phyloP scores from a whole-genome alignment of 2,329 filamentous ascomycete species.

The Fulvia fulva region DNA sequence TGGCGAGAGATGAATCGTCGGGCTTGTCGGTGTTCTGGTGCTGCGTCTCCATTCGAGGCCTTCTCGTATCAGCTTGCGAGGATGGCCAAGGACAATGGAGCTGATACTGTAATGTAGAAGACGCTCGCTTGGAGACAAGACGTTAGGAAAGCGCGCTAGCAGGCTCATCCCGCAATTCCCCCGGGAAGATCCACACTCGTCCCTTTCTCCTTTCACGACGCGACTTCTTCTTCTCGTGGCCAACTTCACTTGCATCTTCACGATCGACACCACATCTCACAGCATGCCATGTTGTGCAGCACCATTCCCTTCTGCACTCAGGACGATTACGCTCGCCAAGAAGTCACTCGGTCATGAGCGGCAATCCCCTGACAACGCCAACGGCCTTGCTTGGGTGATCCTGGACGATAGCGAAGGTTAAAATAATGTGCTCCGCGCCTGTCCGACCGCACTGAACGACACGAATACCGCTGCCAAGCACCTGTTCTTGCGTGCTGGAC shows the following conservation, averaged over 20 bases:
- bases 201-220: not conserved
- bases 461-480: not conserved
- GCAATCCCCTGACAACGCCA: not conserved
- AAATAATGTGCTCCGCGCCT: not conserved
- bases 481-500: not conserved
- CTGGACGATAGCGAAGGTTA: not conserved
- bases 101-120: too few relatives aligned
- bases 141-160: not conserved
- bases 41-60: too few relatives aligned
- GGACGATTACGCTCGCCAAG: too few relatives aligned
- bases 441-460: not conserved
- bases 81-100: too few relatives aligned
- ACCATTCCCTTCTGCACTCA: too few relatives aligned
- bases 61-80: too few relatives aligned
- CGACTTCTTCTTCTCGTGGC: not conserved
- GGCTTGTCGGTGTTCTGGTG: too few relatives aligned
- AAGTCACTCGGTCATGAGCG: too few relatives aligned
- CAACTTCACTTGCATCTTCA: not conserved
- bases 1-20: too few relatives aligned
- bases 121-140: not conserved
- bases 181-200: not conserved
- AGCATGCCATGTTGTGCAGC: not conserved
- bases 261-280: not conserved
- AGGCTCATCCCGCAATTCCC: not conserved
- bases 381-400: not conserved